A percentile compares a stretch with the other conserved stretches of the same genome.
Conservation (phyloP, 495 filamentous ascomycete species). For the Xylaria sp. region DNA sequence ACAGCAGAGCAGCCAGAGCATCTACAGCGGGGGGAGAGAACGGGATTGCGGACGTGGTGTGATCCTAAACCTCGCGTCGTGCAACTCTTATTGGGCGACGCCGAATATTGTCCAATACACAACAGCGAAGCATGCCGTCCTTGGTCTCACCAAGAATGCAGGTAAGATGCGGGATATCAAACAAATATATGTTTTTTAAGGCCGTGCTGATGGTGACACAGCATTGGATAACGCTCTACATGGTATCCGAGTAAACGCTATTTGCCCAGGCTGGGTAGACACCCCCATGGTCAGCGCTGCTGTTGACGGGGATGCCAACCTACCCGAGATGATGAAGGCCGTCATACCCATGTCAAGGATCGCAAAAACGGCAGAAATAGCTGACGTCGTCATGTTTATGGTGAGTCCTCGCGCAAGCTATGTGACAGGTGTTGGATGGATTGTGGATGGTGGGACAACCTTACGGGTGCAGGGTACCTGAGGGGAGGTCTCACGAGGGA, state of each 20-base stretch:
- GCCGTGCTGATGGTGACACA: slow-evolving; percentile 14
- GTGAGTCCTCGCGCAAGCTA: slow-evolving; percentile 48
- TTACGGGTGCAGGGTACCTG: slow-evolving; percentile 12
- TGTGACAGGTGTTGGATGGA: slow-evolving; percentile 39
- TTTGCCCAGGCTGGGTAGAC: slow-evolving; percentile 52
- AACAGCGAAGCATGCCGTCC: slow-evolving; percentile 55
- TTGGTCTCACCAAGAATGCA: slow-evolving; percentile 55
- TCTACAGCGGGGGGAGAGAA: slow-evolving; percentile 52
- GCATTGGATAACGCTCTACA: slow-evolving; percentile 42
- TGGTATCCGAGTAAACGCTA: slow-evolving; percentile 52
- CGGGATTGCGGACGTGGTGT: slow-evolving; percentile 39
- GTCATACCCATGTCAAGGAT: slow-evolving; percentile 43
- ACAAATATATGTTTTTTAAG: not conserved
- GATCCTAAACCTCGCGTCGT: slow-evolving; percentile 57
- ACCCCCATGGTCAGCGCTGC: slow-evolving; percentile 49
- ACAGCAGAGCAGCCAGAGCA: slow-evolving; percentile 42
- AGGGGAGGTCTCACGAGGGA: too few relatives aligned
- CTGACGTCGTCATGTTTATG: slow-evolving; percentile 52
- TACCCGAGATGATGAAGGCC: slow-evolving; percentile 33
- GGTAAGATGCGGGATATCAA: slow-evolving; percentile 30
- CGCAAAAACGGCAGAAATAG: slow-evolving; percentile 50
- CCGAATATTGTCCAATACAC: slow-evolving; percentile 47
- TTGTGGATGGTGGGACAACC: slow-evolving; percentile 34
- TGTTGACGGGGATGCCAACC: slow-evolving; percentile 24
- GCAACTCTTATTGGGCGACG: slow-evolving; percentile 47